phyloP scores from a whole-genome alignment of 2,329 filamentous ascomycete genomes.

The Tolypocladium ophioglossoides region DNA sequence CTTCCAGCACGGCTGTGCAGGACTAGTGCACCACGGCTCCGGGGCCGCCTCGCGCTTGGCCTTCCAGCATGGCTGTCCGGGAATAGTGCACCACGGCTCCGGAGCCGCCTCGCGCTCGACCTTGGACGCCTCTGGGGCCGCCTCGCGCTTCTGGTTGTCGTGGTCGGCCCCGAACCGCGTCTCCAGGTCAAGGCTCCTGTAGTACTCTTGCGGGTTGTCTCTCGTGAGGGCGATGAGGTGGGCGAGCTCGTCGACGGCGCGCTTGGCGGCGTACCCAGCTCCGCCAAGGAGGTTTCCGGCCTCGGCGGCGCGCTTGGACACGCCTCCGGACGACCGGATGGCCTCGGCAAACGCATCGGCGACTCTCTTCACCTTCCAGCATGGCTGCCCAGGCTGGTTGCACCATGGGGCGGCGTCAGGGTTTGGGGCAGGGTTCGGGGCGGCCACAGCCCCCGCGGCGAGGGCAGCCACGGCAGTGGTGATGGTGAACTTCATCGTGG shows the following conservation, averaged over 20 bases:
- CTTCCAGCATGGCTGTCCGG: constrained; percentile 30
- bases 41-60: constrained; percentile 12
- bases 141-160: constrained; percentile 11
- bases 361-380: constrained; percentile 23
- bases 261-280: constrained; percentile 25
- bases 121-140: constrained; percentile 19
- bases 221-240: constrained; percentile 20
- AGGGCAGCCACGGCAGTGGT: constrained; percentile 12
- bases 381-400: constrained; percentile 15
- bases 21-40: constrained; percentile 21
- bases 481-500: constrained; percentile 18
- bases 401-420: constrained; percentile 8
- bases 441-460: constrained; percentile 8
- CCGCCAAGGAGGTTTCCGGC: constrained; percentile 22
- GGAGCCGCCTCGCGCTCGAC: constrained; percentile 12
- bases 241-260: constrained; percentile 28
- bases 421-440: constrained; percentile 9
- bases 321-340: constrained; percentile 12
- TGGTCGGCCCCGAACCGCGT: constrained; percentile 11
- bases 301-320: constrained; percentile 16
- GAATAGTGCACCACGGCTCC: constrained; percentile 21
- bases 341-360: constrained; percentile 10
- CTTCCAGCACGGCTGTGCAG: constrained; percentile 30
- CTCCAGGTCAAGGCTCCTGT: constrained; percentile 18
- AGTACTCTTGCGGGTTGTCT: constrained; percentile 19